phyloP scores from a whole-genome alignment of 1,284 basidiomycete genomes.

The Porogramme epimiltina region DNA sequence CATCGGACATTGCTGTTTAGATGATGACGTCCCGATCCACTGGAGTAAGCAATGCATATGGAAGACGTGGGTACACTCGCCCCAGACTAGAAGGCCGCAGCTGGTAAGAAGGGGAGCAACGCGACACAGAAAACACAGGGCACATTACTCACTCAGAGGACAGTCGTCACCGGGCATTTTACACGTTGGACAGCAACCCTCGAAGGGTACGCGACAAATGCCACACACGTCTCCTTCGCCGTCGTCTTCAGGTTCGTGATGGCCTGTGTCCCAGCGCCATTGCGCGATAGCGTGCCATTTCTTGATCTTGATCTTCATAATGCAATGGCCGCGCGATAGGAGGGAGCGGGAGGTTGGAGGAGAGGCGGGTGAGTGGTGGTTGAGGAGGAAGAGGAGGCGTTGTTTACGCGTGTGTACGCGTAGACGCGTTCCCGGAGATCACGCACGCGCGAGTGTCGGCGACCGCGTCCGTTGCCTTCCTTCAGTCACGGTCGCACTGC shows the following conservation, averaged over 20 bases:
- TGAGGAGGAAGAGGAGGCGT: slow-evolving; percentile 14
- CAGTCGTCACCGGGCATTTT: slow-evolving; percentile 97
- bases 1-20: slow-evolving; percentile 94
- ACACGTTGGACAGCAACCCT: slow-evolving; percentile 91
- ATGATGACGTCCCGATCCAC: slow-evolving; percentile 87
- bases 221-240: slow-evolving; percentile 84
- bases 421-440: slow-evolving; percentile 16
- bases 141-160: slow-evolving; percentile 75
- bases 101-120: neutral
- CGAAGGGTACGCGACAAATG: slow-evolving; percentile 89
- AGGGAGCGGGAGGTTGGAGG: neutral
- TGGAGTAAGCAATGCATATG: slow-evolving; percentile 96
- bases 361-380: neutral
- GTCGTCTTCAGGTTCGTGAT: slow-evolving; percentile 35
- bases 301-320: slow-evolving; percentile 81
- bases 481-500: too few relatives aligned
- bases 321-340: neutral
- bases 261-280: slow-evolving; percentile 83
- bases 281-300: slow-evolving; percentile 85
- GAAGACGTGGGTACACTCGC: slow-evolving; percentile 92
- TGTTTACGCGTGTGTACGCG: slow-evolving; percentile 25
- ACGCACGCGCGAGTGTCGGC: slow-evolving; percentile 10
- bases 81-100: slow-evolving; percentile 73
- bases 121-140: neutral
- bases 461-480: neutral